These are phyloP conservation scores for Citrus sp. DNA, from an alignment of 345 rosid genomes.

Conservation along the genomic window DNA sequence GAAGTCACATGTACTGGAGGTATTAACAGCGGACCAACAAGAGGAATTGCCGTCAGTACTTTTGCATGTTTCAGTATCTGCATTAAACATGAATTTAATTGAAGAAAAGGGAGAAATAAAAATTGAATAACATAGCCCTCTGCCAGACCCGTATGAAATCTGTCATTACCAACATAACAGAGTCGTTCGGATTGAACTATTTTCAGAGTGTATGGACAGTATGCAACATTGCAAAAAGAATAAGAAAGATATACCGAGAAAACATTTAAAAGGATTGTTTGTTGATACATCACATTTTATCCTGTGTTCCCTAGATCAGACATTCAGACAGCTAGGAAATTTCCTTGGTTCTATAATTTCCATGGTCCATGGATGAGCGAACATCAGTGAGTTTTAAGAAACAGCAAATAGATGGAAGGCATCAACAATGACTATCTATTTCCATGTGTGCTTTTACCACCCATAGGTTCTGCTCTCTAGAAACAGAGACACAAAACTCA, in stretches of 20 bases:
- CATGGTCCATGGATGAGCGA: background rate
- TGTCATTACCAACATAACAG: background rate
- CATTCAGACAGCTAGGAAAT: background rate
- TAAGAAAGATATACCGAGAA: background rate
- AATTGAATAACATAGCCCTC: background rate
- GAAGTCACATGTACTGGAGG: constrained; percentile 55
- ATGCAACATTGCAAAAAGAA: background rate
- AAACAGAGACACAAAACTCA: background rate
- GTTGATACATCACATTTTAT: background rate
- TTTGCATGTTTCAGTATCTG: constrained; percentile 55
- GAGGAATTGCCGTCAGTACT: constrained; percentile 40
- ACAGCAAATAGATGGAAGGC: background rate
- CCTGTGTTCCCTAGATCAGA: background rate
- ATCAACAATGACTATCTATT: background rate
- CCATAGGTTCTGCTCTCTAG: background rate
- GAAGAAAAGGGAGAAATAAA: background rate
- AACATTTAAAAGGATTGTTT: background rate
- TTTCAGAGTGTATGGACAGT: background rate
- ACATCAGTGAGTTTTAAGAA: background rate
- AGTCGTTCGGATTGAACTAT: background rate
- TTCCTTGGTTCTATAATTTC: background rate
- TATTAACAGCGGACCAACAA: constrained; percentile 52
- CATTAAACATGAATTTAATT: background rate
- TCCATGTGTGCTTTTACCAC: background rate
- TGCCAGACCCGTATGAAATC: background rate